Percentiles rank a stretch among this genome's conserved stretches.
Conservation (phyloP, 2,329 filamentous ascomycete genomes). For the Colletotrichum abscissum region DNA sequence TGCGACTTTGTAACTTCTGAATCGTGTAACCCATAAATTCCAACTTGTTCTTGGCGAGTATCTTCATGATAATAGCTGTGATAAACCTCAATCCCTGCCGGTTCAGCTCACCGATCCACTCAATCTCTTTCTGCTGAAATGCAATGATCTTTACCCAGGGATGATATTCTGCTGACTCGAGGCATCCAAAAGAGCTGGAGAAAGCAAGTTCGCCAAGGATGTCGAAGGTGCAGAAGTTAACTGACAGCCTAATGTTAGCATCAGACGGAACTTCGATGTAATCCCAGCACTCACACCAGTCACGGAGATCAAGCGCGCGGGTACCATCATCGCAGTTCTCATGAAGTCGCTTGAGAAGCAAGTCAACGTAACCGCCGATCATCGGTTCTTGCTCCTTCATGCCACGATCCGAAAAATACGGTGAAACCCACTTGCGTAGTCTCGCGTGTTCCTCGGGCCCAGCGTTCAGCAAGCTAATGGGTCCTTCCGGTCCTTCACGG, state of each 20-base stretch:
- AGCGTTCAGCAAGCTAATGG: not conserved
- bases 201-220: conserved; percentile 44
- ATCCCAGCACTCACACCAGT: conserved; percentile 1
- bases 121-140: not conserved
- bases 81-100: not conserved
- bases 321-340: conserved; percentile 8
- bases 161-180: conserved; percentile 28
- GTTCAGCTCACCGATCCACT: not conserved
- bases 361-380: conserved; percentile 42
- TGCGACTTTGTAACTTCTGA: not conserved
- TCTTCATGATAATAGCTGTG: not conserved
- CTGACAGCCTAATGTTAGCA: not conserved
- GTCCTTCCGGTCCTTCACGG: not conserved
- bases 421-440: conserved; percentile 38
- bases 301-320: not conserved
- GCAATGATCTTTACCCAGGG: not conserved
- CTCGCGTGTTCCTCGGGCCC: conserved; percentile 32
- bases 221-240: conserved; percentile 44
- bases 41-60: not conserved
- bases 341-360: conserved; percentile 37
- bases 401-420: conserved; percentile 43
- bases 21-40: not conserved
- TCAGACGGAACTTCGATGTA: too few species aligned
- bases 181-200: conserved; percentile 42
- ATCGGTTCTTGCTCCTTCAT: conserved; percentile 44